Conservation (phyloP, 2,329 filamentous ascomycete genomes). For the Cladophialophora chaetospira region DNA sequence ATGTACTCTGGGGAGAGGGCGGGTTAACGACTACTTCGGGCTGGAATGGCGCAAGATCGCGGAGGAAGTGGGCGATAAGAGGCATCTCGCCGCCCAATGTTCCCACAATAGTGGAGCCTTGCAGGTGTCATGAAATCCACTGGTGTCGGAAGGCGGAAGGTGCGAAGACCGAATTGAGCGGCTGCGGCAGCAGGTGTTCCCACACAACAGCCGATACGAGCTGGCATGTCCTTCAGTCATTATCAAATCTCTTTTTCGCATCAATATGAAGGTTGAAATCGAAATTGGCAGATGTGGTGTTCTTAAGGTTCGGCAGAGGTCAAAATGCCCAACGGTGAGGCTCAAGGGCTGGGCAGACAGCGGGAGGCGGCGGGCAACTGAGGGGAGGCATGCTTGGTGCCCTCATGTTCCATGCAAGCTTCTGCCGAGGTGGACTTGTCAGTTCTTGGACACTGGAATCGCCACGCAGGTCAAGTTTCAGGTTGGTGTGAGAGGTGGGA, state of each 20-base stretch:
- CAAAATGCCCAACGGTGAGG: background rate
- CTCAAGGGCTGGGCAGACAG: background rate
- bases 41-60: background rate
- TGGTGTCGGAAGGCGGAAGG: background rate
- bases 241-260: too few relatives aligned
- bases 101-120: background rate
- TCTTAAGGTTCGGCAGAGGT: background rate
- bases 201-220: too few relatives aligned
- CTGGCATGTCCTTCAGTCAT: too few relatives aligned
- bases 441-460: too few relatives aligned
- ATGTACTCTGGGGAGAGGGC: background rate
- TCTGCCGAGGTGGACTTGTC: too few relatives aligned
- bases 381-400: too few relatives aligned
- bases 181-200: background rate
- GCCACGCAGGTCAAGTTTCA: too few relatives aligned
- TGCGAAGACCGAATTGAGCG: background rate
- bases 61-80: slow-evolving; percentile 1
- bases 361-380: background rate
- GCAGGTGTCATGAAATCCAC: too few relatives aligned
- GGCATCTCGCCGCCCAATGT: background rate
- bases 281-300: background rate
- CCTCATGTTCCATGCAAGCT: too few relatives aligned
- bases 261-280: too few relatives aligned
- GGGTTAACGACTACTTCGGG: background rate
- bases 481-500: too few relatives aligned